Conservation (phyloP, 2,329 filamentous ascomycete species). For the Colletotrichum sp. region DNA sequence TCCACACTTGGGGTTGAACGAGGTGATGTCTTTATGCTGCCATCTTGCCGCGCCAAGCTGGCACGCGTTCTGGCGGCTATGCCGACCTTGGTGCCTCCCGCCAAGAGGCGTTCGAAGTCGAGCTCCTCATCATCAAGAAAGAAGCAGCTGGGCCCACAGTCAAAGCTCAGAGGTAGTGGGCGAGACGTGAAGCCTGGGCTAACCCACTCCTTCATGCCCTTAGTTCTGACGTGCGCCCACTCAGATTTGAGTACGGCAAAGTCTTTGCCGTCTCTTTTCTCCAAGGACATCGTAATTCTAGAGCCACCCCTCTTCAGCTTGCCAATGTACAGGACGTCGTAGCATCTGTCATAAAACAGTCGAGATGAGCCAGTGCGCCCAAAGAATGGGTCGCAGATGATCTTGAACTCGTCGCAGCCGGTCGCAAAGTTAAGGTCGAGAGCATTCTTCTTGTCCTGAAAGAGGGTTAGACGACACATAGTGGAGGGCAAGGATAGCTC, state of each 20-base stretch:
- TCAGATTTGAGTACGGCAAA: neutral
- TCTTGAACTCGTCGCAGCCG: constrained; percentile 4
- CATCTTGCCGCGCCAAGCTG: neutral
- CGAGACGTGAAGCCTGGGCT: neutral
- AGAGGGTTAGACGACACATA: neutral
- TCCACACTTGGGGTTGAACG: neutral
- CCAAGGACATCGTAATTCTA: neutral
- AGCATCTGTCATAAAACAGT: neutral
- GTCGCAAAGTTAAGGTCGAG: neutral
- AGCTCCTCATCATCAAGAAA: neutral
- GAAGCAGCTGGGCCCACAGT: neutral
- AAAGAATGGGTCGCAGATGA: constrained; percentile 6
- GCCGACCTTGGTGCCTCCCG: neutral
- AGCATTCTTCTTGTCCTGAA: neutral
- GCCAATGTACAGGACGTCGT: neutral
- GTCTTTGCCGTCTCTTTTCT: neutral
- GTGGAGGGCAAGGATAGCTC: neutral
- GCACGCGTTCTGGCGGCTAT: neutral
- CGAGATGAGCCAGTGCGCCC: neutral
- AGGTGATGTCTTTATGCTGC: neutral
- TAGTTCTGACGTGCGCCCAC: neutral
- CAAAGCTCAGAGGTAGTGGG: neutral
- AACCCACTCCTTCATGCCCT: neutral
- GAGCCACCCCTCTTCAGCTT: neutral
- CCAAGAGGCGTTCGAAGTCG: neutral